Evolutionary conservation across 352 stramenopile genomes (phyloP).

Genomic region (Phytopythium chamaehyphon): DNA sequence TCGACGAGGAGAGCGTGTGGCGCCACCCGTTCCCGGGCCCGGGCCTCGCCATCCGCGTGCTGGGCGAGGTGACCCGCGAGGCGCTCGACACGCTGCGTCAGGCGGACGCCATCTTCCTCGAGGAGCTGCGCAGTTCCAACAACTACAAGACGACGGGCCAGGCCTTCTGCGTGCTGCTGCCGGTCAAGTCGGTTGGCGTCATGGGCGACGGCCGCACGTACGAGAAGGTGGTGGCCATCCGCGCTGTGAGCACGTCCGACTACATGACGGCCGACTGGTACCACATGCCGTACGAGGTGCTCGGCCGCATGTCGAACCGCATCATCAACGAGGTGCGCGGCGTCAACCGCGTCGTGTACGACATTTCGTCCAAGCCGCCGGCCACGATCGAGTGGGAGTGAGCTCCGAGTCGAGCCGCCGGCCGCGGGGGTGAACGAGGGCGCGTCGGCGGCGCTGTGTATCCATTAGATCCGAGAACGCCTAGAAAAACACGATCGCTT

Average conservation of each 20-base stretch:
- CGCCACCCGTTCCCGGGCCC: slow-evolving; percentile 99
- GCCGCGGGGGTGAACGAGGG: background rate
- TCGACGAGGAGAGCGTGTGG: slow-evolving; percentile 97
- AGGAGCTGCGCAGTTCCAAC: slow-evolving; percentile 93
- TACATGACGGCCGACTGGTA: slow-evolving; percentile 99
- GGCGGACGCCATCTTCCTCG: slow-evolving; percentile 97
- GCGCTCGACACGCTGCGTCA: slow-evolving; percentile 95
- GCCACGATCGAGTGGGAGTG: slow-evolving; percentile 99
- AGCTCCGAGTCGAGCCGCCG: background rate
- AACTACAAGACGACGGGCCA: slow-evolving; percentile 99
- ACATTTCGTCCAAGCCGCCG: slow-evolving; percentile 99
- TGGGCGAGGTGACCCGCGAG: slow-evolving; percentile 96
- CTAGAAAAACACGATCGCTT: no score
- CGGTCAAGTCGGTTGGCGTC: slow-evolving; percentile 97
- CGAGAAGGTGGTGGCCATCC: slow-evolving; percentile 94
- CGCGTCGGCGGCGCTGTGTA: no score
- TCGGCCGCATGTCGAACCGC: slow-evolving; percentile 95
- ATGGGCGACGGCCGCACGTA: slow-evolving; percentile 98
- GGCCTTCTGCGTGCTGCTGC: slow-evolving; percentile 97
- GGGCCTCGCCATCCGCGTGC: slow-evolving; percentile 97
- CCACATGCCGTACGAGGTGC: slow-evolving; percentile 97
- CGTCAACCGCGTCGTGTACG: slow-evolving; percentile 99
- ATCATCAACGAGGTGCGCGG: slow-evolving; percentile 99
- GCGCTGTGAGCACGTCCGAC: slow-evolving; percentile 98
- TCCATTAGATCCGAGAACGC: no score